Evolutionary conservation across 805 yeast genomes (phyloP), one percentile per base, ranked within the genome.

Genomic region (Saccharomyces kudriavzevii): DNA sequence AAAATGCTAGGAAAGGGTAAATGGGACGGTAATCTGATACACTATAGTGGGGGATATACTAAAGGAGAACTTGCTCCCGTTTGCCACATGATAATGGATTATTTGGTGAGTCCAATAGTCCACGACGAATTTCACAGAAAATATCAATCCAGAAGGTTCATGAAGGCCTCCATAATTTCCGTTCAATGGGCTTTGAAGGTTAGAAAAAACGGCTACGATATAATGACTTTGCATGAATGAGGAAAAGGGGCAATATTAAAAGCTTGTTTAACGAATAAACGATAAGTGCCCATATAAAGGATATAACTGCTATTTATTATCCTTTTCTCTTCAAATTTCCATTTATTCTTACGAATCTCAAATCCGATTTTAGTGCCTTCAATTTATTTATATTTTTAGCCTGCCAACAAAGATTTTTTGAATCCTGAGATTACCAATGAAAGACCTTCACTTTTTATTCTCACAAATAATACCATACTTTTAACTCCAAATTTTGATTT

Each of bases 81-180:
- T 51, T 80, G 87, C 54, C 83, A 82, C 58, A 77, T 85, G 74
- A 80, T 92, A 57, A 77, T 88, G 69, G 87, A 85, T 66, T 92
- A 88, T 68, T 70, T 87, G 58, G 81, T 83, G 46, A 78, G 85
- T 48, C 96, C 96, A 10, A 87, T 90, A 51, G 84, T 82, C 54
- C 96, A 91, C 71, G 96, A 89, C 65, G 96, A 89, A 68, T 89
- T 92, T 65, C 90, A 89, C 75, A 88, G 87, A 67, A 94, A 94
- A 72, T 94, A 94, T 68, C 92, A 96, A 49, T 82, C 94, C 30
- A 83, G 89, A 67, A 85, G 87, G 68, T 90, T 85, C 67, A 81
- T 94, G 85, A 88, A 89, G 70, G 94, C 90, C 27, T 83, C 89
- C 54, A 80, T 86, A 20, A 75, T 85, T 54, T 85, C 94, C 57